Evolutionary conservation across 2,329 filamentous ascomycete genomes (phyloP).

Genomic region (Shiraia sp.): DNA sequence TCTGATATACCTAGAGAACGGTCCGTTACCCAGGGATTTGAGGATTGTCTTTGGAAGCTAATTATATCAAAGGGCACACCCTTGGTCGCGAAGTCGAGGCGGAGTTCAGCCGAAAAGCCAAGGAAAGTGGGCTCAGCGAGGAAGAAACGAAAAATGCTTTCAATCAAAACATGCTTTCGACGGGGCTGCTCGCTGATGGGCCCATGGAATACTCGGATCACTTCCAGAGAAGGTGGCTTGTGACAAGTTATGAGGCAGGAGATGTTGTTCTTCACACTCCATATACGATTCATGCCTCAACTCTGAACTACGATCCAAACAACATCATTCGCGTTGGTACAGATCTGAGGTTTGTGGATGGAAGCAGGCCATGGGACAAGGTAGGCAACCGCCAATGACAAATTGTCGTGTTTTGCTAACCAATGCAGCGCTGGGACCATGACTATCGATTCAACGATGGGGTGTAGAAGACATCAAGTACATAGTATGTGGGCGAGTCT

Average conservation of each 20-base stretch:
- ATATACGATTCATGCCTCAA: conserved; percentile 58
- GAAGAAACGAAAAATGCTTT: conserved; percentile 52
- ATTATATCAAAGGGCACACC: conserved; percentile 39
- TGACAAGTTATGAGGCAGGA: conserved; percentile 58
- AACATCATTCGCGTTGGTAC: conserved; percentile 60
- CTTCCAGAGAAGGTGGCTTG: conserved; percentile 54
- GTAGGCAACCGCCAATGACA: conserved; percentile 29
- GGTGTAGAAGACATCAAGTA: conserved; percentile 5
- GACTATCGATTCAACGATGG: conserved; percentile 38
- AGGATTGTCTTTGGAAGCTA: neutral
- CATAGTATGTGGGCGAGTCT: neutral
- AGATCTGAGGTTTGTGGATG: conserved; percentile 60
- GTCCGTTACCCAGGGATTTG: conserved; percentile 23
- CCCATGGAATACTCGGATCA: conserved; percentile 51
- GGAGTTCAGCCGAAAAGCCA: conserved; percentile 55
- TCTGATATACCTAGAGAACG: conserved; percentile 62
- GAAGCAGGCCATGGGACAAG: conserved; percentile 56
- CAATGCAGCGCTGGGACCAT: conserved; percentile 35
- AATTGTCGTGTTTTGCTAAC: conserved; percentile 9
- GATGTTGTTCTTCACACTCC: conserved; percentile 50
- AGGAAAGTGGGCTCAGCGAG: conserved; percentile 54
- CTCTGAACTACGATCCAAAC: conserved; percentile 57
- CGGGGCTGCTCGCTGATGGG: conserved; percentile 57
- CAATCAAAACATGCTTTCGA: conserved; percentile 64
- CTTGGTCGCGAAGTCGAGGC: conserved; percentile 57